Evolutionary conservation across 148 eudicot genomes (phyloP).

Genomic region (Camellia granthamiana): DNA sequence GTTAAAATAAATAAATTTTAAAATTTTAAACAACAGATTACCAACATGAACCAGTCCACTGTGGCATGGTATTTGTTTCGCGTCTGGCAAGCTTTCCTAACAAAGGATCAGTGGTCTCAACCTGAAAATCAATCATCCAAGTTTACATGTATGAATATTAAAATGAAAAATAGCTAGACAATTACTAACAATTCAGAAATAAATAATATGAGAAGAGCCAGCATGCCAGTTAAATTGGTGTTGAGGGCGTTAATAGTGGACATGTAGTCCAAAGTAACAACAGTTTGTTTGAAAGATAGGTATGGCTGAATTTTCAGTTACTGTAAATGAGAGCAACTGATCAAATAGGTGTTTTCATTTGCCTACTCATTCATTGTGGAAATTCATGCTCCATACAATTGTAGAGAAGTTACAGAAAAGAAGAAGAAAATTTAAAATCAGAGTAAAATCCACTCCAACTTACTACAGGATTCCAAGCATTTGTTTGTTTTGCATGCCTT

Average conservation of each 20-base stretch:
- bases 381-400: neutral
- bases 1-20: neutral
- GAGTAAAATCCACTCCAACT: neutral
- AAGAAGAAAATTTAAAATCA: neutral
- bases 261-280: neutral
- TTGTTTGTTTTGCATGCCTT: neutral
- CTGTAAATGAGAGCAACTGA: neutral
- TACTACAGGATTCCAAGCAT: neutral
- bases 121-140: constrained; percentile 42
- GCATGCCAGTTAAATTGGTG: neutral
- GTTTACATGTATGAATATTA: neutral
- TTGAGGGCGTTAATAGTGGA: neutral
- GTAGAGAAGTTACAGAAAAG: neutral
- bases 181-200: neutral
- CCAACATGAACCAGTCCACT: constrained; percentile 99
- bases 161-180: neutral
- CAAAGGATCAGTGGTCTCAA: constrained; percentile 62
- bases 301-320: neutral
- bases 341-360: neutral
- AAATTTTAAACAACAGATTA: constrained; percentile 24
- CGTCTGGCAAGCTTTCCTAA: constrained; percentile 76
- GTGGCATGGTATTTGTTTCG: constrained; percentile 98
- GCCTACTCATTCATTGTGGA: neutral
- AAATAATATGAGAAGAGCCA: neutral
- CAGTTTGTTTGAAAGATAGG: neutral